phyloP scores from a whole-genome alignment of 768 basidiomycete genomes.

The Naganishia kalamii region DNA sequence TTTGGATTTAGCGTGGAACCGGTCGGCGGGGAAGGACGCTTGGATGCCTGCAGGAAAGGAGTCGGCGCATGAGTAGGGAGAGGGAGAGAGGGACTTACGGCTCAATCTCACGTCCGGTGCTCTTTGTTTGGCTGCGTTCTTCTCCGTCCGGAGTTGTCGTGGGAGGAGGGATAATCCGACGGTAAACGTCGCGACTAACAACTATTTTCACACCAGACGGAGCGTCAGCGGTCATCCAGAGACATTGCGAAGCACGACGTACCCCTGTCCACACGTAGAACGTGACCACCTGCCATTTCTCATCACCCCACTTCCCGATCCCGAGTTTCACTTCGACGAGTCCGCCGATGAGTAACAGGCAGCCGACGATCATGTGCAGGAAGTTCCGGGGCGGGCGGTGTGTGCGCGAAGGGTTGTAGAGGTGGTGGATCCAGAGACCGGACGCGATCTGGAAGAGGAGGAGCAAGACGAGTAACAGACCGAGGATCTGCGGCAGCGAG shows the following conservation, averaged over 20 bases:
- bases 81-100: not conserved
- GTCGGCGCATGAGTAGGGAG: no score
- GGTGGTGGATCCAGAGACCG: slow-evolving; percentile 11
- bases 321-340: not conserved
- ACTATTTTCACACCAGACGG: not conserved
- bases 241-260: not conserved
- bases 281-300: not conserved
- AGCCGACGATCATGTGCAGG: slow-evolving; percentile 3
- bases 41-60: not conserved
- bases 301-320: not conserved
- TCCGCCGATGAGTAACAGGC: not conserved
- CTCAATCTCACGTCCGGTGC: not conserved
- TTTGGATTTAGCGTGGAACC: no score
- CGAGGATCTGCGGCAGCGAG: not conserved
- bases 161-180: slow-evolving; percentile 10
- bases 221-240: not conserved
- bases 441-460: not conserved
- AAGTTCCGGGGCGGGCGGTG: slow-evolving; percentile 7
- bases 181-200: not conserved
- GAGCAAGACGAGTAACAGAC: slow-evolving; percentile 10
- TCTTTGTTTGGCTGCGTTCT: not conserved
- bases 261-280: slow-evolving; percentile 16
- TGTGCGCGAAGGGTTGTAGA: not conserved
- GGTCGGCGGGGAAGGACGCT: slow-evolving; percentile 1
- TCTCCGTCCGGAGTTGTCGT: slow-evolving; percentile 3